phyloP scores from a whole-genome alignment of 1,139 yeast species.

The Saccharomyces uvarum region DNA sequence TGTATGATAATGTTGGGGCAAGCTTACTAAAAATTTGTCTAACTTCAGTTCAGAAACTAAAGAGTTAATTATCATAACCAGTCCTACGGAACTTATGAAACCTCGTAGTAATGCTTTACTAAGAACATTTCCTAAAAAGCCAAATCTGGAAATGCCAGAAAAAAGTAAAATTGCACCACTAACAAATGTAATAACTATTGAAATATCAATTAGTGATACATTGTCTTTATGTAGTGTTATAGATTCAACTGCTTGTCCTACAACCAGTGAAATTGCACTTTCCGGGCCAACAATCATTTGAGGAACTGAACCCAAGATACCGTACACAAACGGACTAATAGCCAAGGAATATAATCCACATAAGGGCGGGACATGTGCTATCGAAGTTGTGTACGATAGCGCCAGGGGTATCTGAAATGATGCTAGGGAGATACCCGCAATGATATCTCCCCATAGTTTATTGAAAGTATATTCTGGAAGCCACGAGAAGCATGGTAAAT shows the following conservation, averaged over 20 bases:
- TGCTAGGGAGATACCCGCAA: slow-evolving; percentile 83
- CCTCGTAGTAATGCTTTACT: slow-evolving; percentile 80
- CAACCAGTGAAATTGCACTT: slow-evolving; percentile 82
- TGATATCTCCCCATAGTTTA: slow-evolving; percentile 61
- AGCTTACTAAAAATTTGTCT: slow-evolving; percentile 33
- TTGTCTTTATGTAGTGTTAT: slow-evolving; percentile 40
- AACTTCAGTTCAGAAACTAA: slow-evolving; percentile 67
- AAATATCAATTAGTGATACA: slow-evolving; percentile 54
- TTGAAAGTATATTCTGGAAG: slow-evolving; percentile 48
- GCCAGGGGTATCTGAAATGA: slow-evolving; percentile 89
- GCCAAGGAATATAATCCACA: slow-evolving; percentile 81
- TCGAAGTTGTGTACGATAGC: slow-evolving; percentile 78
- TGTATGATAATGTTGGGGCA: slow-evolving; percentile 59
- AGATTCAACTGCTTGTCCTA: slow-evolving; percentile 86
- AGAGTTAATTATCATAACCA: slow-evolving; percentile 80
- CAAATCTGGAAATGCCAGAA: slow-evolving; percentile 76
- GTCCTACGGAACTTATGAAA: slow-evolving; percentile 87
- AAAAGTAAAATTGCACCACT: slow-evolving; percentile 71
- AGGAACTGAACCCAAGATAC: slow-evolving; percentile 84
- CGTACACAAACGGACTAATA: slow-evolving; percentile 74
- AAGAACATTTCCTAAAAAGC: slow-evolving; percentile 80
- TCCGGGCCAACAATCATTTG: slow-evolving; percentile 97
- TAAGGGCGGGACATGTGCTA: slow-evolving; percentile 85
- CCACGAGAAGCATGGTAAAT: slow-evolving; percentile 80
- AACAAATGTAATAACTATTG: slow-evolving; percentile 65